These are phyloP conservation scores for Penicillium lagena DNA, from an alignment of 495 filamentous ascomycete species.

Conservation along the genomic window DNA sequence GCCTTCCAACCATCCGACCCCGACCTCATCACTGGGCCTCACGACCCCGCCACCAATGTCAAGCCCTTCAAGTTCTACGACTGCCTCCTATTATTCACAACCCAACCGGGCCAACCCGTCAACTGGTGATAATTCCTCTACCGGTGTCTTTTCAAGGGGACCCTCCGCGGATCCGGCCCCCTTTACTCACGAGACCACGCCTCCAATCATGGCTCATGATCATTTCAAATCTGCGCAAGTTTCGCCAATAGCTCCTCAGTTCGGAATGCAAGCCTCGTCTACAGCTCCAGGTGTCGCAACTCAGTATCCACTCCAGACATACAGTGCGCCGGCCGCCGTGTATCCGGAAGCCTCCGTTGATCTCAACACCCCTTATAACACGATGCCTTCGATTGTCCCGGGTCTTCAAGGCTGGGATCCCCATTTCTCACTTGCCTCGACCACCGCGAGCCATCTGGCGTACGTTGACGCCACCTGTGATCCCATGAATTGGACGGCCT, in stretches of 20 bases:
- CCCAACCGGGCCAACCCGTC: conserved; percentile 21
- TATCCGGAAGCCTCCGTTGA: conserved; percentile 30
- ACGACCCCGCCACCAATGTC: conserved; percentile 45
- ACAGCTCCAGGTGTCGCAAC: conserved; percentile 5
- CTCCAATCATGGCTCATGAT: conserved; percentile 12
- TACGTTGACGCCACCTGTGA: conserved; percentile 33
- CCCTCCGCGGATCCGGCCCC: conserved; percentile 32
- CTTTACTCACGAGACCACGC: conserved; percentile 18
- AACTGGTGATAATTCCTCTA: conserved; percentile 26
- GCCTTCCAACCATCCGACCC: conserved; percentile 45
- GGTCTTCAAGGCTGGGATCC: conserved; percentile 44
- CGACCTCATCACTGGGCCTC: conserved; percentile 34
- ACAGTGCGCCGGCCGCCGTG: conserved; percentile 12
- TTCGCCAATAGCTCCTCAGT: conserved; percentile 11
- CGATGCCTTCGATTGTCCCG: conserved; percentile 38
- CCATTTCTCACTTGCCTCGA: conserved; percentile 38
- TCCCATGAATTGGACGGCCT: conserved; percentile 33
- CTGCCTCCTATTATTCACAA: conserved; percentile 30
- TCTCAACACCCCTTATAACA: conserved; percentile 37
- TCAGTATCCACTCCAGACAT: conserved; percentile 17
- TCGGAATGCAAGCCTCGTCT: conserved; percentile 11
- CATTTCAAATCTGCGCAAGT: conserved; percentile 13
- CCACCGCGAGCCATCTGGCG: conserved; percentile 31
- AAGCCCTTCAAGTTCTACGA: conserved; percentile 38
- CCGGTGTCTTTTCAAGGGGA: conserved; percentile 28